Percentiles rank a stretch among this genome's conserved stretches.
Evolutionary conservation across 1,139 yeast genomes (phyloP).

Genomic region (Hyphopichia pseudoburtonii): DNA sequence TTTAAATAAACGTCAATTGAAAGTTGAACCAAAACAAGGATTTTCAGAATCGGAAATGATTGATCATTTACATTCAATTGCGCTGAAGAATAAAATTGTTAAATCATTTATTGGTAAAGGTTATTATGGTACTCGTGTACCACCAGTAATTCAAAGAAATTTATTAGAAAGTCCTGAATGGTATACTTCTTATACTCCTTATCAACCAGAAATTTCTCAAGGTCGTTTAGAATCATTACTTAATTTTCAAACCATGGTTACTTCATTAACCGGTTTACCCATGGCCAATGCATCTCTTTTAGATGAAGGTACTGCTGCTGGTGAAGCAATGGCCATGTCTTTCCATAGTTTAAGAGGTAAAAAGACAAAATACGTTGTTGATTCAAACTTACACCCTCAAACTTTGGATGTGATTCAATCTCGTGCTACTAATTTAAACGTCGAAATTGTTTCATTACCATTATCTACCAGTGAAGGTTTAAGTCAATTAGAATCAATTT

Average conservation of each 20-base stretch:
- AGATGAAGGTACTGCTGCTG: constrained; percentile 98
- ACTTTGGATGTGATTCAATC: constrained; percentile 76
- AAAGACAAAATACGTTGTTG: constrained; percentile 68
- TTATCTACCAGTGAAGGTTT: constrained; percentile 51
- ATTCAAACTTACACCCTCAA: constrained; percentile 77
- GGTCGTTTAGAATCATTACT: constrained; percentile 89
- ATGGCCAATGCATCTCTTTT: constrained; percentile 91
- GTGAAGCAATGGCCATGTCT: constrained; percentile 91
- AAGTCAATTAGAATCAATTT: constrained; percentile 32
- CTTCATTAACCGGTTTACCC: constrained; percentile 88
- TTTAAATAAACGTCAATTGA: constrained; percentile 63
- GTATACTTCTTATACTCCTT: constrained; percentile 98
- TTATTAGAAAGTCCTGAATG: constrained; percentile 92
- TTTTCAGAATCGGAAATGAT: constrained; percentile 81
- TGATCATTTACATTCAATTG: constrained; percentile 63
- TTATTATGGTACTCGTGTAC: constrained; percentile 85
- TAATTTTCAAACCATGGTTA: constrained; percentile 85
- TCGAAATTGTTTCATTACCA: constrained; percentile 62
- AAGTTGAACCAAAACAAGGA: constrained; percentile 66
- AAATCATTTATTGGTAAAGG: constrained; percentile 91
- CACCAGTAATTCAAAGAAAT: constrained; percentile 92
- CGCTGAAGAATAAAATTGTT: constrained; percentile 68
- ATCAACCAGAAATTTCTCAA: constrained; percentile 97
- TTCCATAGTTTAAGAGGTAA: constrained; percentile 69
- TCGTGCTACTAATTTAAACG: constrained; percentile 74